These are phyloP conservation scores for Fusarium xyrophilum DNA, from an alignment of 2,329 filamentous ascomycete genomes.

Conservation along the genomic window DNA sequence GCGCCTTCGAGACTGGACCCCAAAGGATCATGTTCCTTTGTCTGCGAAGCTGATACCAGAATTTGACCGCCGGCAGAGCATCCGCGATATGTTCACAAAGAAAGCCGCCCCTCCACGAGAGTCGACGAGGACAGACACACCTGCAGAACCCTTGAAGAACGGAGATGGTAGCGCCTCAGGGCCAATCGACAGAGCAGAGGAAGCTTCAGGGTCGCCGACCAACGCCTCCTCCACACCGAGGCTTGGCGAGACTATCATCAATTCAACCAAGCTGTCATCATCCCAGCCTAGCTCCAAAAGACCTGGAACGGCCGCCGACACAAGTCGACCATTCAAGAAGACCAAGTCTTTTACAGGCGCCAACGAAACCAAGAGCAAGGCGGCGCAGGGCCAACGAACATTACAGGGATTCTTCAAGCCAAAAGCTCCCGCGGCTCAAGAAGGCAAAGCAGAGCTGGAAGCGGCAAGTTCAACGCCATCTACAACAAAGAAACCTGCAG, in stretches of 20 bases:
- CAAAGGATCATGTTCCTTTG: conserved; percentile 71
- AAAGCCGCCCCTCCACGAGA: conserved; percentile 23
- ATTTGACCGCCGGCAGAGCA: conserved; percentile 82
- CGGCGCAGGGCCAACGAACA: conserved; percentile 56
- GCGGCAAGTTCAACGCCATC: conserved; percentile 14
- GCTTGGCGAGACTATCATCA: neutral
- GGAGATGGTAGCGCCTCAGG: neutral
- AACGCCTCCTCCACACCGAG: neutral
- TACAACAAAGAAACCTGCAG: conserved; percentile 24
- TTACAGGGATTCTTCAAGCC: conserved; percentile 83
- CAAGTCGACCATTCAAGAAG: conserved; percentile 35
- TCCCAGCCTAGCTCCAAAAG: conserved; percentile 25
- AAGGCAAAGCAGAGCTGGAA: conserved; percentile 1
- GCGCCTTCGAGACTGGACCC: conserved; percentile 69
- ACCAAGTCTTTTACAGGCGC: conserved; percentile 34
- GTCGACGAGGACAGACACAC: neutral
- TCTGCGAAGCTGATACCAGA: conserved; percentile 88
- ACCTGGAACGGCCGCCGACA: conserved; percentile 12
- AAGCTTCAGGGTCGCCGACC: neutral
- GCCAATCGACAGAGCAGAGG: neutral
- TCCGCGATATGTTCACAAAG: conserved; percentile 87
- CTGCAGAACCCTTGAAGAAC: neutral
- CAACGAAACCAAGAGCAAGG: conserved; percentile 46
- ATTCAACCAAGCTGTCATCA: neutral
- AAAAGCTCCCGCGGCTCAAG: conserved; percentile 22